These are phyloP conservation scores for Udeniomyces megalosporus DNA, from an alignment of 768 basidiomycete species.

Conservation along the genomic window DNA sequence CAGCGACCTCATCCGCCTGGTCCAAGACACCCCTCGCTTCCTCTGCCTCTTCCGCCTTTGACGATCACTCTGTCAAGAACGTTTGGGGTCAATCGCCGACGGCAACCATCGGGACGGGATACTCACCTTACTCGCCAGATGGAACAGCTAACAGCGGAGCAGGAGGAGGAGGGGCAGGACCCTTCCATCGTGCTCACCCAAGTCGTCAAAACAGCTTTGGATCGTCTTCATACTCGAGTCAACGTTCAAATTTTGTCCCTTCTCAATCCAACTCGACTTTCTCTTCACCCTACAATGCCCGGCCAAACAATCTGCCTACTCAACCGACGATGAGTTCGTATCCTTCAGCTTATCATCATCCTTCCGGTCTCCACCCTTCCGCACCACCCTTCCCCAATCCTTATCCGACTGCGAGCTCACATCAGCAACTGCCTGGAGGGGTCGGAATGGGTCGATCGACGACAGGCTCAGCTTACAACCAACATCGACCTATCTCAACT, in stretches of 20 bases:
- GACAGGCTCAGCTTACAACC: not conserved
- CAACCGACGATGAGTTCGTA: not conserved
- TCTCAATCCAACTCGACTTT: not conserved
- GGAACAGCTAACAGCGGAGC: too few species aligned
- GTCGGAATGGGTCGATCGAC: too few species aligned
- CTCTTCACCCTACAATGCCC: not conserved
- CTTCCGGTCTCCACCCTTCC: not conserved
- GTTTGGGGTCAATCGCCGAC: constrained; percentile 5
- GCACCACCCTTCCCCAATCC: not conserved
- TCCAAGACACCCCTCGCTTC: not conserved
- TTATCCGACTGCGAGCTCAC: not conserved
- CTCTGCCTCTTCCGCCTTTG: too few species aligned
- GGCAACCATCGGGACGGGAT: not conserved
- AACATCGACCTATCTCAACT: not conserved
- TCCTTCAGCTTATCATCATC: not conserved
- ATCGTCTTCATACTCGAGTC: not conserved
- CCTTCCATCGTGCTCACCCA: not conserved
- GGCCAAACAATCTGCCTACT: not conserved
- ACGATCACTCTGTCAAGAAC: constrained; percentile 8
- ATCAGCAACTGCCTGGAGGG: too few species aligned
- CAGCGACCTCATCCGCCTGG: constrained; percentile 14
- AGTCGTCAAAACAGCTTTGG: not conserved
- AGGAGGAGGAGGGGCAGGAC: not conserved
- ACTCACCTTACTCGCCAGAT: too few species aligned
- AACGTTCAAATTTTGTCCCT: not conserved